Evolutionary conservation across 2,329 filamentous ascomycete species (phyloP), one percentile per base, ranked within the genome.

Genomic region (Mollisiaceae sp.): DNA sequence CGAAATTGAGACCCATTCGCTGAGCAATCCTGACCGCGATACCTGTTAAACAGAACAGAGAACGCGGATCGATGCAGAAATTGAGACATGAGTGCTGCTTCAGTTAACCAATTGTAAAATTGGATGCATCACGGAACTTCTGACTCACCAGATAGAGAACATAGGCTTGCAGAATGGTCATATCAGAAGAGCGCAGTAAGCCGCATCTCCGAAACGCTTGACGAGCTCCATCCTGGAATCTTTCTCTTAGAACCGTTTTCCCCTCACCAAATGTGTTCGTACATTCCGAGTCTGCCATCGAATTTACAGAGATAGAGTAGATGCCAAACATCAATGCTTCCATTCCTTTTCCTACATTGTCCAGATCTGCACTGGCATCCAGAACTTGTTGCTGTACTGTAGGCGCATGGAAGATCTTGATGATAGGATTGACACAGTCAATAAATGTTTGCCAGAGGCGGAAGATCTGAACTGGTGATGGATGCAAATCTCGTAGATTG

Each of bases 361-460:
- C 78, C 5, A 87, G 74, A 60, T 87, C 82, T 2, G 83, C 82
- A 41, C 83, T 83, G 8, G 87, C 87, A 64, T 88, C 85, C 59
- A 91, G 84, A 45, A 92, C 83, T 60, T 84, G 83, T n/a, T 78
- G 79, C 73, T 91, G 89, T 0, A 91, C 78, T 1, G 84, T 90
- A 0, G 88, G 88, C 0, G 86, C 84, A 72, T 92, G 89, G 0
- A 86, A 89, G 63, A 91, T 81, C 72, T 91, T 91, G 56, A 91
- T 80, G 6, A 92, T 74, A 0, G 89, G 88, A 70, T 91, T 88
- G 70, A 91, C 85, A 71, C 91, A 91, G 68, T 87, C 85, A 50
- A 91, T 82, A 73, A 90, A 92, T 18, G 86, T 82, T 75, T 91
- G 88, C 89, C 89, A 92, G 20, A 89, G 79, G 69, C 86, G 83